A percentile compares a stretch with the other conserved stretches of the same genome.
phyloP scores from a whole-genome alignment of 2,329 filamentous ascomycete species.

The Pseudogymnoascus sp. region DNA sequence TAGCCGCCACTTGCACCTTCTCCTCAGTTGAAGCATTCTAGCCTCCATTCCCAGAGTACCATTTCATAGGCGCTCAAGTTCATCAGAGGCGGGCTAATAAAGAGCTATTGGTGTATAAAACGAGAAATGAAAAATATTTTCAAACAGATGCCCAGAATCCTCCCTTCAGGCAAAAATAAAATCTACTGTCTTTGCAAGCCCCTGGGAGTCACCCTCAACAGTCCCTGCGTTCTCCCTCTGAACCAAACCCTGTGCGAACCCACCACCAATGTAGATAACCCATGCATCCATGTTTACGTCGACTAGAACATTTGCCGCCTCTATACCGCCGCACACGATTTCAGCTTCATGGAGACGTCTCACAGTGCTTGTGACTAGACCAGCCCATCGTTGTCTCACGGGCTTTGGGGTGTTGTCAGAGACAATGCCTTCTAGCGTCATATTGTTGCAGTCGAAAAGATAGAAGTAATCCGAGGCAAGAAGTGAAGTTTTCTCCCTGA shows the following conservation, averaged over 20 bases:
- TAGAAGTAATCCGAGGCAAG: background rate
- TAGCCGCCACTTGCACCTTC: background rate
- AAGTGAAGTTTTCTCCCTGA: background rate
- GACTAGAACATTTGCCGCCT: constrained; percentile 20
- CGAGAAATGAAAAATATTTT: background rate
- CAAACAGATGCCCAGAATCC: background rate
- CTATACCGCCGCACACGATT: constrained; percentile 21
- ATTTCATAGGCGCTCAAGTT: background rate
- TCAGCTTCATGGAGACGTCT: constrained; percentile 13
- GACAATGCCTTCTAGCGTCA: background rate
- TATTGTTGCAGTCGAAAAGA: background rate
- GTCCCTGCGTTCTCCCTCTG: constrained; percentile 16
- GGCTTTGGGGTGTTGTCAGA: background rate
- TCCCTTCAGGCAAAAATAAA: background rate
- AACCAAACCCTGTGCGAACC: constrained; percentile 17
- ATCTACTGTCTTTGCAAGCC: constrained; percentile 12
- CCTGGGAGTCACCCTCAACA: constrained; percentile 19
- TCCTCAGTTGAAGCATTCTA: background rate
- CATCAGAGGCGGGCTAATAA: background rate
- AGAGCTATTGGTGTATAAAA: background rate
- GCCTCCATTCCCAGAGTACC: background rate
- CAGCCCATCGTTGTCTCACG: constrained; percentile 8
- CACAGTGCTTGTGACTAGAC: constrained; percentile 15
- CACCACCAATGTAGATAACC: constrained; percentile 23
- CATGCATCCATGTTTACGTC: constrained; percentile 15